Percentiles rank a stretch among this genome's conserved stretches.
Evolutionary conservation across 768 basidiomycete species (phyloP).

Genomic region (Suillus subalutaceus): DNA sequence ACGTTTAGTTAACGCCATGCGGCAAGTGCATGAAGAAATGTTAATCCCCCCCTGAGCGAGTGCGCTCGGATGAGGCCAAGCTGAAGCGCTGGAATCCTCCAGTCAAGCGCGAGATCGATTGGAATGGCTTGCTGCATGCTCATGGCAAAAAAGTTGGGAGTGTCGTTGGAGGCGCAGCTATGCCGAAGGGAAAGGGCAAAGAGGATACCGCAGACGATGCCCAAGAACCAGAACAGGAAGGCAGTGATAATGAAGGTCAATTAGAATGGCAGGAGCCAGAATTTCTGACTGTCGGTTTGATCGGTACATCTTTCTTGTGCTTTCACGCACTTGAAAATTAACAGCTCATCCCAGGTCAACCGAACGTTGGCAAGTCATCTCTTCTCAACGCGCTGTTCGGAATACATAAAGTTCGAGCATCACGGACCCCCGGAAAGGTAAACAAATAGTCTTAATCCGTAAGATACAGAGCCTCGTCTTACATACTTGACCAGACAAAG

Average conservation of each 20-base stretch:
- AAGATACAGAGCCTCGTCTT: not conserved
- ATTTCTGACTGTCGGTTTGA: conserved; percentile 78
- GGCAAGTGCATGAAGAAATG: conserved; percentile 65
- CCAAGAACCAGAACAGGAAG: conserved; percentile 29
- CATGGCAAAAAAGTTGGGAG: conserved; percentile 47
- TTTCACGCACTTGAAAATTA: not conserved
- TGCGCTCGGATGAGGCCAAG: conserved; percentile 50
- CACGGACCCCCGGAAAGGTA: conserved; percentile 87
- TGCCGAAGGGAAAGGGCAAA: conserved; percentile 32
- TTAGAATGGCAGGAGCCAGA: conserved; percentile 46
- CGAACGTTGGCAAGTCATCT: conserved; percentile 95
- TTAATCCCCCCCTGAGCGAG: conserved; percentile 65
- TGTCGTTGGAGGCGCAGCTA: conserved; percentile 45
- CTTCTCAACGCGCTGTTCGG: conserved; percentile 92
- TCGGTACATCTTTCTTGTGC: conserved; percentile 48
- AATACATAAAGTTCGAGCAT: conserved; percentile 73
- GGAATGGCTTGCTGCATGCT: conserved; percentile 61
- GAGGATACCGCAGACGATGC: conserved; percentile 17
- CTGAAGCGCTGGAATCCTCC: conserved; percentile 65
- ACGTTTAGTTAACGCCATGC: conserved; percentile 66
- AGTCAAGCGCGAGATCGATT: conserved; percentile 70
- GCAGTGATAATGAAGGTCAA: conserved; percentile 19
- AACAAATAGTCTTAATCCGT: conserved; percentile 6
- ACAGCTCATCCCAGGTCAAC: conserved; percentile 61
- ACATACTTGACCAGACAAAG: conserved; percentile 63